Evolutionary conservation across 306 rosid genomes (phyloP).

Genomic region (Gillenia trifoliata): DNA sequence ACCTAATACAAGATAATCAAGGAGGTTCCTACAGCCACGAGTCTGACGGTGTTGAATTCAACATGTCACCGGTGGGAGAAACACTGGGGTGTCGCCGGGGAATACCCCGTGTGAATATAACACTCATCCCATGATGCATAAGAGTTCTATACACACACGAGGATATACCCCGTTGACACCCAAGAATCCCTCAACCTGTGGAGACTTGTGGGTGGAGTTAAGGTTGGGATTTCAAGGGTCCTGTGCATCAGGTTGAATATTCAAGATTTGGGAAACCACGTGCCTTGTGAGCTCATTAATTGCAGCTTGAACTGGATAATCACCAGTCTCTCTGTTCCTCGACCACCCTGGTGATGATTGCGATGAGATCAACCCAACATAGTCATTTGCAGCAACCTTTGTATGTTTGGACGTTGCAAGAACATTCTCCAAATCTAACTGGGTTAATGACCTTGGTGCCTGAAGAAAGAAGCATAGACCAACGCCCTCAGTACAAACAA

Average conservation of each 20-base stretch:
- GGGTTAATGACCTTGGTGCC: conserved; percentile 63
- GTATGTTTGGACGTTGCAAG: conserved; percentile 67
- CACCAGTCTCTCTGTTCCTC: conserved; percentile 51
- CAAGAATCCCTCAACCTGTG: background rate
- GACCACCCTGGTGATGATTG: conserved; percentile 48
- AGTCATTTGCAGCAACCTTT: conserved; percentile 77
- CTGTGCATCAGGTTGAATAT: conserved; percentile 62
- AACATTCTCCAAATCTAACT: conserved; percentile 69
- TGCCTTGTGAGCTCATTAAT: conserved; percentile 72
- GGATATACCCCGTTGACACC: no score
- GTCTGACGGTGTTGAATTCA: conserved; percentile 18
- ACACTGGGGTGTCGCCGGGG: no score
- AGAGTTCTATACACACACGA: no score
- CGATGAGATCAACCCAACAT: conserved; percentile 38
- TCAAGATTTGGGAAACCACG: conserved; percentile 67
- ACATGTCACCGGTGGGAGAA: background rate
- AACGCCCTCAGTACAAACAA: conserved; percentile 16
- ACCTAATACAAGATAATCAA: conserved; percentile 9
- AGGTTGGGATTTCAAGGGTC: conserved; percentile 39
- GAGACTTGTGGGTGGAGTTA: conserved; percentile 5
- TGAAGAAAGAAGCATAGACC: conserved; percentile 26
- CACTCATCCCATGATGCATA: no score
- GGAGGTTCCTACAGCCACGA: conserved; percentile 20
- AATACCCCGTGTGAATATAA: no score
- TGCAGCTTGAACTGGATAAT: conserved; percentile 64